Conservation (phyloP, 2,329 filamentous ascomycete genomes). For the Fusarium verticillioides region DNA sequence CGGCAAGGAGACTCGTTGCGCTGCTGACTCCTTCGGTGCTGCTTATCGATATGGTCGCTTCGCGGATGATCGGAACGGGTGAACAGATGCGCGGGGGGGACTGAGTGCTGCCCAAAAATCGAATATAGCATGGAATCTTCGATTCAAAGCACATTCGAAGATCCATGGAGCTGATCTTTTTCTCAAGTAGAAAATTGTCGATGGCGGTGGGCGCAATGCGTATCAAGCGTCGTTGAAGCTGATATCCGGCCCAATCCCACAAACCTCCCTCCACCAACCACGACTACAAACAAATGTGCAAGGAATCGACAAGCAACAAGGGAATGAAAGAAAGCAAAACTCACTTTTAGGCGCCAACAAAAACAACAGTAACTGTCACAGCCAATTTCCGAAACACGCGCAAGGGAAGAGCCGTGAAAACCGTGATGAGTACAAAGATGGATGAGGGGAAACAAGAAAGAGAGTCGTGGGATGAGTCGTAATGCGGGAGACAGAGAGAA, state of each 20-base stretch:
- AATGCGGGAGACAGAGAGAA: constrained; percentile 45
- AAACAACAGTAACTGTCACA: constrained; percentile 58
- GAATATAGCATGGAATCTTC: not conserved
- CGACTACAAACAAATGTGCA: constrained; percentile 36
- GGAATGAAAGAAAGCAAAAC: constrained; percentile 49
- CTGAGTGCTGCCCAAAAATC: not conserved
- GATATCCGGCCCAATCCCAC: constrained; percentile 27
- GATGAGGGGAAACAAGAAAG: constrained; percentile 49
- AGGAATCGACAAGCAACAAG: constrained; percentile 30
- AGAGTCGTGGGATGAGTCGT: constrained; percentile 50
- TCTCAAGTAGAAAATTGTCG: constrained; percentile 5
- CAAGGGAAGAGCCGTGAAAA: constrained; percentile 60
- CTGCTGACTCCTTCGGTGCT: not conserved
- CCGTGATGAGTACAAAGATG: constrained; percentile 51
- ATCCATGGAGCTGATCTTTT: not conserved
- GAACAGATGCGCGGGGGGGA: not conserved
- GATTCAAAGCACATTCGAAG: not conserved
- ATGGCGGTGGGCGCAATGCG: constrained; percentile 18
- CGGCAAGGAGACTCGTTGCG: not conserved
- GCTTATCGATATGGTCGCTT: constrained; percentile 14
- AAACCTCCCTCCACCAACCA: constrained; percentile 31
- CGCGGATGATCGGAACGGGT: constrained; percentile 5
- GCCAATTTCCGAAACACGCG: constrained; percentile 58
- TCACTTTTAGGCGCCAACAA: constrained; percentile 67
- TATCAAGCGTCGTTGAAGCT: constrained; percentile 11